These are phyloP conservation scores for Phytophthora meadii DNA, from an alignment of 352 stramenopile species.

Conservation along the genomic window DNA sequence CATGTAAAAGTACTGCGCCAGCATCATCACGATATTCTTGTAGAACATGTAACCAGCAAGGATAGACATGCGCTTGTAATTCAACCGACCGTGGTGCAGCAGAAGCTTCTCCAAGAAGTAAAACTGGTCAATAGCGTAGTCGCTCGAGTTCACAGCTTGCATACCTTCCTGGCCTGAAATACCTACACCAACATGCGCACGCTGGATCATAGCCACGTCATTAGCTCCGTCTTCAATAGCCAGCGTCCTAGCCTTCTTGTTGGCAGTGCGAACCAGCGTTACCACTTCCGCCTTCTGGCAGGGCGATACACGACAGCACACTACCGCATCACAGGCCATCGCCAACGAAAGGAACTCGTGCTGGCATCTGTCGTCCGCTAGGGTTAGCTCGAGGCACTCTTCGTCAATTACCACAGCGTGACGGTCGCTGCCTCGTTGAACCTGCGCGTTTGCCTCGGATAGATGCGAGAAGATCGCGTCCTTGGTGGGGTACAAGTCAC, in stretches of 20 bases:
- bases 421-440: slow-evolving; percentile 32
- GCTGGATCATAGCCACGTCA: slow-evolving; percentile 95
- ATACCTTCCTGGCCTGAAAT: slow-evolving; percentile 93
- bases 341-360: slow-evolving; percentile 72
- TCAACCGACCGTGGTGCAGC: slow-evolving; percentile 97
- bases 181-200: slow-evolving; percentile 90
- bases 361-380: slow-evolving; percentile 61
- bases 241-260: slow-evolving; percentile 74
- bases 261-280: slow-evolving; percentile 56
- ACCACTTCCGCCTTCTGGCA: slow-evolving; percentile 87
- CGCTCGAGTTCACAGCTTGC: slow-evolving; percentile 96
- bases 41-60: slow-evolving; percentile 98
- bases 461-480: slow-evolving; percentile 52
- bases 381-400: slow-evolving; percentile 69
- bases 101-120: slow-evolving; percentile 94
- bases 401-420: slow-evolving; percentile 76
- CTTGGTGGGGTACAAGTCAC: slow-evolving; percentile 61
- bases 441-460: slow-evolving; percentile 39
- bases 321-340: slow-evolving; percentile 75
- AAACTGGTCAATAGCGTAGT: slow-evolving; percentile 99
- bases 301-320: slow-evolving; percentile 85
- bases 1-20: slow-evolving; percentile 92
- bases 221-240: slow-evolving; percentile 95
- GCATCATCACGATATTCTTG: slow-evolving; percentile 96
- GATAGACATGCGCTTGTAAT: slow-evolving; percentile 96